These are phyloP conservation scores for Xylaria sp. DNA, from an alignment of 2,329 filamentous ascomycete species.

Conservation along the genomic window DNA sequence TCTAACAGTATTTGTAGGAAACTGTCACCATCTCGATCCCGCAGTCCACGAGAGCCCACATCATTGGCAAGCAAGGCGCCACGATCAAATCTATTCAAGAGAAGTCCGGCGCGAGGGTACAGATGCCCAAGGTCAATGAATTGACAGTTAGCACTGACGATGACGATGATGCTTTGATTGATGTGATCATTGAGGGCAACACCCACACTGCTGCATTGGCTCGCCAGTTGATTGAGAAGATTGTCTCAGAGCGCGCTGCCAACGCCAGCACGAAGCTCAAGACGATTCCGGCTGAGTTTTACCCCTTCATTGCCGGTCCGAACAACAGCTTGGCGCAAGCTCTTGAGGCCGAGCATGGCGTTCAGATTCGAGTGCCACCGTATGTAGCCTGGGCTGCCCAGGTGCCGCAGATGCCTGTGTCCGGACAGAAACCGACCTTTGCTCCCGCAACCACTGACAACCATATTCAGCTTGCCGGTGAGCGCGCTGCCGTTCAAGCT, in stretches of 20 bases:
- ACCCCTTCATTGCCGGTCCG: conserved; percentile 85
- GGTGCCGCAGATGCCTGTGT: conserved; percentile 55
- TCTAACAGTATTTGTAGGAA: conserved; percentile 33
- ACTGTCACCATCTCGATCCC: conserved; percentile 75
- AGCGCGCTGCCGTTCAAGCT: conserved; percentile 74
- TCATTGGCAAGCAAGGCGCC: conserved; percentile 87
- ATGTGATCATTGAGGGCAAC: conserved; percentile 88
- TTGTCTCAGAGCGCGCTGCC: conserved; percentile 78
- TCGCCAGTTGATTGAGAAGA: conserved; percentile 75
- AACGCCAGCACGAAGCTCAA: conserved; percentile 77
- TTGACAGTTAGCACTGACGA: conserved; percentile 49
- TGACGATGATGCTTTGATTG: conserved; percentile 77
- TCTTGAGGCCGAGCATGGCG: conserved; percentile 66
- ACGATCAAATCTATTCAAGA: conserved; percentile 88
- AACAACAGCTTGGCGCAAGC: conserved; percentile 62
- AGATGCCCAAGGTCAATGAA: conserved; percentile 77
- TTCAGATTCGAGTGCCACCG: conserved; percentile 77
- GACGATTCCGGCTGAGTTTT: conserved; percentile 84
- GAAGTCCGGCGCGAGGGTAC: conserved; percentile 82
- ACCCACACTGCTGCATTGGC: conserved; percentile 81
- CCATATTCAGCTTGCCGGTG: conserved; percentile 80
- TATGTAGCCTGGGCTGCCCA: conserved; percentile 72
- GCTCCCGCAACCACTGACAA: conserved; percentile 63
- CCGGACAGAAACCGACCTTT: conserved; percentile 65
- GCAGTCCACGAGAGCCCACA: conserved; percentile 74